Evolutionary conservation across 129 eudicot genomes (phyloP).

Genomic region (Flaveria bidentis): DNA sequence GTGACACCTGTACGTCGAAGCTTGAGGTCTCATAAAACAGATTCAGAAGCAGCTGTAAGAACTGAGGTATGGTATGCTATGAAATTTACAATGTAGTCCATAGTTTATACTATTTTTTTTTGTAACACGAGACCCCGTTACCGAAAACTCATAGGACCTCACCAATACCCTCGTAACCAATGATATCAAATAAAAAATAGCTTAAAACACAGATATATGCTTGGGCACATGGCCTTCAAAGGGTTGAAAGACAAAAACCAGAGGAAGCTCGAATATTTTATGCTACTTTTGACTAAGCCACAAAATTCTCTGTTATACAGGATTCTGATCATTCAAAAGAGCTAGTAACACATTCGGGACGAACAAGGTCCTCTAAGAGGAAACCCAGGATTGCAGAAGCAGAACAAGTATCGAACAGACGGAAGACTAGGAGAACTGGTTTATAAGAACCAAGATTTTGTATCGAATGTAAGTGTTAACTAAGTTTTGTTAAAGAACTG

Average conservation of each 20-base stretch:
- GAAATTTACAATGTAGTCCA: background rate
- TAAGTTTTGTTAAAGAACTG: slow-evolving; percentile 4
- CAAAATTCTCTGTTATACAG: slow-evolving; percentile 14
- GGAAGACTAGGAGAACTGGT: slow-evolving; percentile 36
- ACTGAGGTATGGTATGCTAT: slow-evolving; percentile 29
- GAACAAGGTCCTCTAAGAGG: slow-evolving; percentile 34
- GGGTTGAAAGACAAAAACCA: background rate
- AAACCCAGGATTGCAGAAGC: slow-evolving; percentile 12
- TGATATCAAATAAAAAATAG: background rate
- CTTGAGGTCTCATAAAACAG: slow-evolving; percentile 34
- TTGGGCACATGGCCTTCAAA: too few relatives aligned
- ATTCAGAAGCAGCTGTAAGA: slow-evolving; percentile 29
- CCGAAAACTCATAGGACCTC: background rate
- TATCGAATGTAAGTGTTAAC: slow-evolving; percentile 3
- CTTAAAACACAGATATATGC: too few relatives aligned
- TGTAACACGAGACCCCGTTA: background rate
- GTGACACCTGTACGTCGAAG: slow-evolving; percentile 37
- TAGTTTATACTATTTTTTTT: background rate
- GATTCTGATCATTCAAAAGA: slow-evolving; percentile 27
- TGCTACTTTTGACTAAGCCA: slow-evolving; percentile 19
- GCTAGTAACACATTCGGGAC: slow-evolving; percentile 22
- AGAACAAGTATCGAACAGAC: slow-evolving; percentile 28
- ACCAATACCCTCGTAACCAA: background rate
- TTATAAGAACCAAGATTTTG: background rate
- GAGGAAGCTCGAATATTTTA: background rate